phyloP scores from a whole-genome alignment of 31 red algal species.

The Odonthalia washingtoniensis region DNA sequence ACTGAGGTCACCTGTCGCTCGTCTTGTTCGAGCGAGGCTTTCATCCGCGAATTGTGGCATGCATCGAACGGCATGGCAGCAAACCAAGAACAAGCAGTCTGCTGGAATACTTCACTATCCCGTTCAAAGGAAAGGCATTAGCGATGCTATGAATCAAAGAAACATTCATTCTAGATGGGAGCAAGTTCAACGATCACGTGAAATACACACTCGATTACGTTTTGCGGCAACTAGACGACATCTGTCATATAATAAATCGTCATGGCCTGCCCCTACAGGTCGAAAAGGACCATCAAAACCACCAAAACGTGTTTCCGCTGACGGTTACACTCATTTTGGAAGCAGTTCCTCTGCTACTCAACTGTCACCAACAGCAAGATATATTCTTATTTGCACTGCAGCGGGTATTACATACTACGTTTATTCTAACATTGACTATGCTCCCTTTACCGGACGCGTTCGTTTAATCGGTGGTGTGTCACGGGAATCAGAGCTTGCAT shows the following conservation, averaged over 20 bases:
- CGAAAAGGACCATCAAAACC: not conserved
- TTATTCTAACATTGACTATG: conserved; percentile 67
- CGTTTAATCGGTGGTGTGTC: conserved; percentile 82
- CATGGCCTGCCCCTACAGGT: not conserved
- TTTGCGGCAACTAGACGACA: too few relatives aligned
- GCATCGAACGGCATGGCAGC: too few relatives aligned
- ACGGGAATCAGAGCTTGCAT: conserved; percentile 50
- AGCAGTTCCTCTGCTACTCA: not conserved
- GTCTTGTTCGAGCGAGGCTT: too few relatives aligned
- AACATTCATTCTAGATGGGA: too few relatives aligned
- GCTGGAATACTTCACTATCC: too few relatives aligned
- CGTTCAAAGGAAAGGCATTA: too few relatives aligned
- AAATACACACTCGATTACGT: too few relatives aligned
- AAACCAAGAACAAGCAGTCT: too few relatives aligned
- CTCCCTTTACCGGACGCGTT: conserved; percentile 82
- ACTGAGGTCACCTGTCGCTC: too few relatives aligned
- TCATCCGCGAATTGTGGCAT: too few relatives aligned
- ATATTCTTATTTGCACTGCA: not conserved
- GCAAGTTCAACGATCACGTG: too few relatives aligned
- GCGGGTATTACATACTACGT: conserved; percentile 51
- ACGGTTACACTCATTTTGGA: not conserved
- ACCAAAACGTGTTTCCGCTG: not conserved
- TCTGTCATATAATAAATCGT: not conserved
- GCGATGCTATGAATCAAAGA: too few relatives aligned
- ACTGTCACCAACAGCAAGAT: not conserved